Conservation (phyloP, 129 eudicot species). For the Rutidosis leptorrhynchoides region DNA sequence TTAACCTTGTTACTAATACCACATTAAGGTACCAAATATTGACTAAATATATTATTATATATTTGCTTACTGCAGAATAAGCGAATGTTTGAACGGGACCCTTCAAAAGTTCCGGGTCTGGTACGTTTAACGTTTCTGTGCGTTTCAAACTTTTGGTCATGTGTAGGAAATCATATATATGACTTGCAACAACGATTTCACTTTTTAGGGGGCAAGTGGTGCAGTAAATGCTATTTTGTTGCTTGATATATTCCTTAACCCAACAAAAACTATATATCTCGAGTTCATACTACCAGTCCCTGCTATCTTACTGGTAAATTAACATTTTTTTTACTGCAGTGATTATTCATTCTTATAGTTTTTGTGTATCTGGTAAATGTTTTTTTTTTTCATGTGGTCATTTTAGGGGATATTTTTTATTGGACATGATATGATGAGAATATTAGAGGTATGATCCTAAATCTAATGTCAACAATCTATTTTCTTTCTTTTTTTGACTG, state of each 20-base stretch:
- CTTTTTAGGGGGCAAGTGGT: constrained; percentile 79
- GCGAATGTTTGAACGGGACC: constrained; percentile 34
- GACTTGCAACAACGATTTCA: constrained; percentile 13
- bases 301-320: constrained; percentile 66
- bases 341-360: constrained; percentile 1
- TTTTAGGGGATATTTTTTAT: constrained; percentile 70
- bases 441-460: constrained; percentile 52
- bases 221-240: constrained; percentile 88
- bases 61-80: constrained; percentile 35
- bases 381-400: constrained; percentile 11
- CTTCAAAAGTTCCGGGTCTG: constrained; percentile 55
- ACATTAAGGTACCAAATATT: background rate
- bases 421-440: constrained; percentile 64
- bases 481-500: no score
- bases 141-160: background rate
- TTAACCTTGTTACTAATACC: background rate
- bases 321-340: background rate
- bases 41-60: constrained; percentile 7
- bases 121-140: constrained; percentile 31
- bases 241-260: constrained; percentile 76
- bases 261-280: constrained; percentile 49
- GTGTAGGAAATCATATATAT: background rate
- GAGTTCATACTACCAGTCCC: constrained; percentile 82
- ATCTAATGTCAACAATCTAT: background rate
- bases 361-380: background rate